phyloP scores from a whole-genome alignment of 768 basidiomycete species.

The Termitomyces sp. region DNA sequence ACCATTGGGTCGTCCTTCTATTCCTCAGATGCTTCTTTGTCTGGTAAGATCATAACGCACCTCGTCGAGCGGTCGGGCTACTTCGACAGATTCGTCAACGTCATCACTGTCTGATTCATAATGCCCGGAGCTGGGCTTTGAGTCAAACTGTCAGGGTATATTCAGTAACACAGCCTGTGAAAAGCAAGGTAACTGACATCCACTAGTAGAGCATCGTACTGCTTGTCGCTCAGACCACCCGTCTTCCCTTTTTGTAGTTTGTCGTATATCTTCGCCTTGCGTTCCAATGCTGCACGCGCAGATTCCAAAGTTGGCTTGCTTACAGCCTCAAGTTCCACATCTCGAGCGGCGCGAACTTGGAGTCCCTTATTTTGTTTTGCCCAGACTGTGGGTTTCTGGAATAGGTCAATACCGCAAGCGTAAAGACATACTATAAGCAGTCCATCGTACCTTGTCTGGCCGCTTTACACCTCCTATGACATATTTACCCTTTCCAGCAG shows the following conservation, averaged over 20 bases:
- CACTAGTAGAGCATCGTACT: constrained; percentile 68
- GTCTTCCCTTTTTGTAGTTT: constrained; percentile 73
- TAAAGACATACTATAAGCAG: not conserved
- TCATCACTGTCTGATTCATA: constrained; percentile 73
- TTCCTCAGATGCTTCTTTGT: constrained; percentile 2
- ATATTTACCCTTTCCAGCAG: constrained; percentile 46
- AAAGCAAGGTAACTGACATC: constrained; percentile 49
- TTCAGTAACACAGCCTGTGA: not conserved
- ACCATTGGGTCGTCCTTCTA: constrained; percentile 69
- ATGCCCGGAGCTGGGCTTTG: constrained; percentile 39
- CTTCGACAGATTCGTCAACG: constrained; percentile 69
- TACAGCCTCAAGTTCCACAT: constrained; percentile 66
- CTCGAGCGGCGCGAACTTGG: constrained; percentile 53
- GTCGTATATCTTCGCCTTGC: constrained; percentile 79
- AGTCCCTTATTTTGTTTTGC: constrained; percentile 73
- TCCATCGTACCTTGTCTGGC: constrained; percentile 58
- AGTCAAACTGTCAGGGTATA: constrained; percentile 53
- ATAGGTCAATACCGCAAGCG: not conserved
- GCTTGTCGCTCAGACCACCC: constrained; percentile 70
- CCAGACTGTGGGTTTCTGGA: constrained; percentile 78
- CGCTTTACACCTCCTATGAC: constrained; percentile 59
- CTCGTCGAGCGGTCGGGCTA: constrained; percentile 46
- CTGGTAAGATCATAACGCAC: constrained; percentile 20
- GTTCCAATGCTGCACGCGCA: constrained; percentile 64
- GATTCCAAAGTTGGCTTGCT: constrained; percentile 69